Evolutionary conservation across 441 rosid species (phyloP), one percentile per base, ranked within the genome.

Genomic region (Mallotus japonicus): DNA sequence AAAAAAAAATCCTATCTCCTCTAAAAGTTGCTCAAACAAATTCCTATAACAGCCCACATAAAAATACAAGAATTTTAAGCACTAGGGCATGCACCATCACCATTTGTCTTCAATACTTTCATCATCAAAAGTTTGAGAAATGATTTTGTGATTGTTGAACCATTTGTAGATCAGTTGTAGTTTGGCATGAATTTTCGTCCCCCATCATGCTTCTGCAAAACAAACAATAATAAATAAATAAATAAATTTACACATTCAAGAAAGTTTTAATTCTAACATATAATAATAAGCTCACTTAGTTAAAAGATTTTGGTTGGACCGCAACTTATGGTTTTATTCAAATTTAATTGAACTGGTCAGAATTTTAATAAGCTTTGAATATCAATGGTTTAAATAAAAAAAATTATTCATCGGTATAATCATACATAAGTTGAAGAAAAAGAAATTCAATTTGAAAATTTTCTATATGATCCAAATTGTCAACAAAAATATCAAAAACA

Each of bases 141-240:
- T 90, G 96, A 80, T 86, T 83, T 54, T 88, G 91, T 47, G 92
- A 72, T 34, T 84, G 72, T 73, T 92, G 99, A 83, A 91, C 83
- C 84, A 90, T 90, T 69, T 87, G 99, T 78, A 92, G 71, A 69
- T 91, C 95, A 22, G 89, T 80, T 5, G 88, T 78, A 53, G 90
- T 89, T 76, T 95, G 98, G 83, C 93, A 87, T 20, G 98, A 87
- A 58, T 85, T 85, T 17, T 95, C 98, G 15, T 91, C 97, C 58
- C 89, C 80, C 32, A 92, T 80, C 86, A 91, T 37, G 9, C 53
- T 69, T 87, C 93, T 95, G 53, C 58, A 10, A 22, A 32, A 11
- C 28, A 17, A 37, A 32, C 22, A 16, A 61, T 10, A 5, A 28
- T 1, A 28, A 2, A 28, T 28, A 24, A 24, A 24, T 24, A 28